A percentile compares a stretch with the other conserved stretches of the same genome.
Conservation (phyloP, 129 eudicot species). For the carrot (Daucus carota) region DNA sequence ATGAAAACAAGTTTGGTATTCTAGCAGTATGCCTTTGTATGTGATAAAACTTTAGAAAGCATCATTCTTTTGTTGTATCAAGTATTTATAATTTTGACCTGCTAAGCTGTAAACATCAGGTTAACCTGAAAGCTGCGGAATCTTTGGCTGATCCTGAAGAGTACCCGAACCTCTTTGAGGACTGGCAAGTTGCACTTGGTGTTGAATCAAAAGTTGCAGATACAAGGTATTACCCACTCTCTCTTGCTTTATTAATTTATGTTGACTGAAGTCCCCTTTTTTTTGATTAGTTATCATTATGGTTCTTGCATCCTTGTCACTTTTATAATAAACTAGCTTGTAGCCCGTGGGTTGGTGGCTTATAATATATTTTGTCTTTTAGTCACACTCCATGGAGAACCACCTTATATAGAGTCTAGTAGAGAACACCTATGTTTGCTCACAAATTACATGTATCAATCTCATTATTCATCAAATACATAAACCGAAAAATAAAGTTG, state of each 20-base stretch:
- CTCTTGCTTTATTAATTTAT: neutral
- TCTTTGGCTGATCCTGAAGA: constrained; percentile 96
- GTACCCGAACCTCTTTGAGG: constrained; percentile 91
- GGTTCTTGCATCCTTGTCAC: neutral
- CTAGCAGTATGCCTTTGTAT: neutral
- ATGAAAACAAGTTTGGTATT: neutral
- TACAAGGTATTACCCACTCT: constrained; percentile 38
- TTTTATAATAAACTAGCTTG: no score
- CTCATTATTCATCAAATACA: no score
- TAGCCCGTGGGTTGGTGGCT: no score
- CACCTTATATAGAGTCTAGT: no score
- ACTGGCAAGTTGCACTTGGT: constrained; percentile 91
- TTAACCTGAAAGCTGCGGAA: constrained; percentile 96
- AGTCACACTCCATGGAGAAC: no score
- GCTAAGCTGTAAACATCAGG: constrained; percentile 37
- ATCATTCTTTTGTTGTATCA: neutral
- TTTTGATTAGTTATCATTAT: neutral
- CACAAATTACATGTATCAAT: no score
- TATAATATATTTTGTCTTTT: no score
- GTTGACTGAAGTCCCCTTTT: neutral
- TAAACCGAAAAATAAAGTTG: no score
- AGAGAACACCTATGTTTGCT: no score
- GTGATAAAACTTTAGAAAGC: no score
- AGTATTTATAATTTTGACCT: constrained; percentile 14
- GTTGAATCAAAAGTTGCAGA: constrained; percentile 73